A percentile compares a stretch with the other conserved stretches of the same genome.
phyloP scores from a whole-genome alignment of 2,329 filamentous ascomycete genomes.

The Chalaropsis ovoidea region DNA sequence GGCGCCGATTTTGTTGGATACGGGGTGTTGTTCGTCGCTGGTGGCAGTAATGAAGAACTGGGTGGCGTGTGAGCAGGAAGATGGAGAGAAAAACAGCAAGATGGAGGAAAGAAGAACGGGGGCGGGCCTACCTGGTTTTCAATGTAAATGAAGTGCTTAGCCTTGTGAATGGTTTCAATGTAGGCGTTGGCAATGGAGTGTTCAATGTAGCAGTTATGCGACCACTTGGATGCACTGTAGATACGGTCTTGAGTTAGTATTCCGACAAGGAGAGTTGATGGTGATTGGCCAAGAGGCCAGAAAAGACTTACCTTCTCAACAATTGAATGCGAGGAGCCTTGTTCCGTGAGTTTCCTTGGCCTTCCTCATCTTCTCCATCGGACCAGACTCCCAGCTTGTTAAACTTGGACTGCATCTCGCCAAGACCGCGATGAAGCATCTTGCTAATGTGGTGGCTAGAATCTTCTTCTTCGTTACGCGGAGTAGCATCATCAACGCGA shows the following conservation, averaged over 20 bases:
- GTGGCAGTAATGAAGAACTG: slow-evolving; percentile 83
- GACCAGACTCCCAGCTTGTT: slow-evolving; percentile 19
- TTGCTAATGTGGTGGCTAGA: slow-evolving; percentile 16
- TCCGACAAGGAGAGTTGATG: background rate
- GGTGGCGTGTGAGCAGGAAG: slow-evolving; percentile 19
- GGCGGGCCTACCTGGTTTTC: slow-evolving; percentile 51
- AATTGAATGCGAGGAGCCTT: slow-evolving; percentile 38
- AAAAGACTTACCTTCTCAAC: slow-evolving; percentile 38
- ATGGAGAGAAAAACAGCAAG: background rate
- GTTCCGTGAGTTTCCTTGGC: background rate
- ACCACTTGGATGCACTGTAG: slow-evolving; percentile 42
- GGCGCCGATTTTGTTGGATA: slow-evolving; percentile 67
- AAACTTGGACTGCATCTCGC: slow-evolving; percentile 23
- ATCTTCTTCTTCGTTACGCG: background rate
- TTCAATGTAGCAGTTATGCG: slow-evolving; percentile 42
- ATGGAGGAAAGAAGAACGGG: slow-evolving; percentile 9
- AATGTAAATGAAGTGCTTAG: slow-evolving; percentile 66
- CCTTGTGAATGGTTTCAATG: slow-evolving; percentile 57
- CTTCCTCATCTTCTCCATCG: slow-evolving; percentile 10
- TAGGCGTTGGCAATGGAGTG: slow-evolving; percentile 86
- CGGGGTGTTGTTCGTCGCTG: slow-evolving; percentile 55
- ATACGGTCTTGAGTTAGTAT: slow-evolving; percentile 3
- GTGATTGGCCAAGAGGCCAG: background rate
- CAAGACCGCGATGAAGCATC: slow-evolving; percentile 21
- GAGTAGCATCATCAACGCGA: slow-evolving; percentile 27